Percentiles rank a stretch among this genome's conserved stretches.
Evolutionary conservation across 2,329 filamentous ascomycete species (phyloP).

Genomic region (Ophiosphaerella narmari): DNA sequence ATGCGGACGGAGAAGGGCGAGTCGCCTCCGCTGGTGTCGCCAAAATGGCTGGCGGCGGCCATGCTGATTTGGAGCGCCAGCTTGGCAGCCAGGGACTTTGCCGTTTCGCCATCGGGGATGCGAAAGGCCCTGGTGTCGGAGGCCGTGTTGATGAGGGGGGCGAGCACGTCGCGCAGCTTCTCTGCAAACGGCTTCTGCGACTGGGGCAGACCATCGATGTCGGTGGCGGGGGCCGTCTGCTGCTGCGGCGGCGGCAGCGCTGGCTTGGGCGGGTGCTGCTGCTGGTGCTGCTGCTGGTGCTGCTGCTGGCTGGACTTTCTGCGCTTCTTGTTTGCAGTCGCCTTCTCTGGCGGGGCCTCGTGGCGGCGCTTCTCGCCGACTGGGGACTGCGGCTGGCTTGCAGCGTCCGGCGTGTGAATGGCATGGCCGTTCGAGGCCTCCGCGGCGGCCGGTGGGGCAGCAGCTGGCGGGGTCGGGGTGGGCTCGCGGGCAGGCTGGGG

Average conservation of each 20-base stretch:
- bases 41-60: slow-evolving; percentile 61
- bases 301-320: slow-evolving; percentile 43
- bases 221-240: slow-evolving; percentile 11
- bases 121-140: slow-evolving; percentile 68
- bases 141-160: slow-evolving; percentile 67
- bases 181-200: slow-evolving; percentile 72
- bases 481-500: slow-evolving; percentile 11
- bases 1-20: slow-evolving; percentile 67
- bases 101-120: slow-evolving; percentile 66
- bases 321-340: slow-evolving; percentile 39
- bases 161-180: slow-evolving; percentile 71
- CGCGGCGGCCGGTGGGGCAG: slow-evolving; percentile 11
- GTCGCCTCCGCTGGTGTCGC: slow-evolving; percentile 49
- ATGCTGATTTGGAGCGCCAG: slow-evolving; percentile 82
- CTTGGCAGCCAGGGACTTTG: slow-evolving; percentile 68
- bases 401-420: slow-evolving; percentile 24
- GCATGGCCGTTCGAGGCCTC: slow-evolving; percentile 31
- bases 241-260: slow-evolving; percentile 23
- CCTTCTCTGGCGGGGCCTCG: slow-evolving; percentile 39
- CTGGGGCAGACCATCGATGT: slow-evolving; percentile 57
- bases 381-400: slow-evolving; percentile 42
- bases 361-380: slow-evolving; percentile 44
- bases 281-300: slow-evolving; percentile 16
- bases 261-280: slow-evolving; percentile 19
- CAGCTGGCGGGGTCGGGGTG: slow-evolving; percentile 9